Evolutionary conservation across 2,329 filamentous ascomycete genomes (phyloP).

Genomic region (Xylaria sp.): DNA sequence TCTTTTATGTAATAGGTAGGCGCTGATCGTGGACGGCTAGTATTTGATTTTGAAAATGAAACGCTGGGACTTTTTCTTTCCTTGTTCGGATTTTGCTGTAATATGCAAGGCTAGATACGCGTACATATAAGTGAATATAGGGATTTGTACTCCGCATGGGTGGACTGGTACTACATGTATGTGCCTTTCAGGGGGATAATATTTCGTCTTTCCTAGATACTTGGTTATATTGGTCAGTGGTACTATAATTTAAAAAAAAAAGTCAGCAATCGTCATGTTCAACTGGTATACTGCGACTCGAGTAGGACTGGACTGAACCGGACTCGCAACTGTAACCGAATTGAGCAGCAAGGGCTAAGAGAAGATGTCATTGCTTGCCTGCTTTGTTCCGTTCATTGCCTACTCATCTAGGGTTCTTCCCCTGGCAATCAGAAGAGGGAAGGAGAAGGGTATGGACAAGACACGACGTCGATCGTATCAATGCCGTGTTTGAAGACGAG

Average conservation of each 20-base stretch:
- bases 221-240: too few species aligned
- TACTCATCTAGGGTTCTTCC: neutral
- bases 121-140: too few species aligned
- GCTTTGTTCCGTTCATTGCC: neutral
- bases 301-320: neutral
- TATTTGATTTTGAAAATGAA: constrained; percentile 1
- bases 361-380: neutral
- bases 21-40: neutral
- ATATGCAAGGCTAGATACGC: neutral
- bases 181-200: too few species aligned
- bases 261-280: too few species aligned
- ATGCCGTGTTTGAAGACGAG: neutral
- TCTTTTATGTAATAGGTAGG: neutral
- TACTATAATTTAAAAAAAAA: too few species aligned
- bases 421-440: neutral
- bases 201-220: too few species aligned
- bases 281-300: too few species aligned
- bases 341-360: neutral
- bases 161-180: too few species aligned
- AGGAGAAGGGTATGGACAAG: neutral
- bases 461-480: constrained; percentile 14
- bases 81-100: neutral
- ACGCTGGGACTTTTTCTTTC: neutral
- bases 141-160: too few species aligned
- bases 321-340: neutral